Conservation (phyloP, 73 alveolate genomes). For the Tetrahymena elliotti region DNA sequence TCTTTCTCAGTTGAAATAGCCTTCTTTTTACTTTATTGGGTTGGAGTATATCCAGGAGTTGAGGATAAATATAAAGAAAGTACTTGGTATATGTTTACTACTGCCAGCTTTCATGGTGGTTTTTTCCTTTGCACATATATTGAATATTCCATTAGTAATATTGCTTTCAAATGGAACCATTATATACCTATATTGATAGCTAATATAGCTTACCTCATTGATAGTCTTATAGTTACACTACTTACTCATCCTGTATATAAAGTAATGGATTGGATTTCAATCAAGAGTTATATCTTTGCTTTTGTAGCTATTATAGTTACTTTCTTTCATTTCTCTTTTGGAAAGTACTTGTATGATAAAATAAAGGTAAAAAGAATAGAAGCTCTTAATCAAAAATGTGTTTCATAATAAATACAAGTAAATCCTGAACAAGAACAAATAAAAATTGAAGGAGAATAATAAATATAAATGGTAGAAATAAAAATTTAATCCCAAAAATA, state of each 20-base stretch:
- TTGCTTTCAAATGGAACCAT: not conserved
- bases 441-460: not conserved
- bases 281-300: not conserved
- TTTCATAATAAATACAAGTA: not conserved
- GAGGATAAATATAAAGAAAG: not conserved
- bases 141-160: not conserved
- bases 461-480: not conserved
- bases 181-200: not conserved
- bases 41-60: not conserved
- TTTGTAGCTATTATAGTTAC: not conserved
- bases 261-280: not conserved
- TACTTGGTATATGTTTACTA: not conserved
- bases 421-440: not conserved
- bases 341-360: not conserved
- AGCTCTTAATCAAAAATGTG: not conserved
- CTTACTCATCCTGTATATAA: not conserved
- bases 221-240: not conserved
- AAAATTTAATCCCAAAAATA: not conserved
- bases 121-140: not conserved
- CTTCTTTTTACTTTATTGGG: not conserved
- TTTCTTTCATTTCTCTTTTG: not conserved
- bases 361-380: not conserved
- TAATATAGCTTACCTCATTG: not conserved
- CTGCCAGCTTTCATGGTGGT: not conserved
- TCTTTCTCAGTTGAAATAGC: not conserved